Evolutionary conservation across 2,329 filamentous ascomycete genomes (phyloP).

Genomic region (Biscogniauxia mediterranea): DNA sequence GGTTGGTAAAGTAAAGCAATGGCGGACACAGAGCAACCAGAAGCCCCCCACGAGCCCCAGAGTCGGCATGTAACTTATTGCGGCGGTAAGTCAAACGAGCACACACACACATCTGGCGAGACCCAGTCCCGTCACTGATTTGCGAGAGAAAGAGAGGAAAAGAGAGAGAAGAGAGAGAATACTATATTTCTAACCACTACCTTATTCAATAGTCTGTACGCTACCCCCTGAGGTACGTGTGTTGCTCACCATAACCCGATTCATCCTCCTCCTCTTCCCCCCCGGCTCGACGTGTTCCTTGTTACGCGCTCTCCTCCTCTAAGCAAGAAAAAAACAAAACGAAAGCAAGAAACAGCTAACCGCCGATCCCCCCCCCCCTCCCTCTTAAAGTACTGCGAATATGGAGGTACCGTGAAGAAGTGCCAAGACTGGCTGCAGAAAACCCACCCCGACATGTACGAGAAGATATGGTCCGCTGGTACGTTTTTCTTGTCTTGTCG

Average conservation of each 20-base stretch:
- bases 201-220: slow-evolving; percentile 52
- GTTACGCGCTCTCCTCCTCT: slow-evolving; percentile 1
- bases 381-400: slow-evolving; percentile 87
- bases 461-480: slow-evolving; percentile 84
- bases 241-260: not conserved
- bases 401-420: slow-evolving; percentile 93
- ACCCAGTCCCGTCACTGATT: not conserved
- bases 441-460: slow-evolving; percentile 71
- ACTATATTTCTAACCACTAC: slow-evolving; percentile 7
- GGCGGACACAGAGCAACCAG: slow-evolving; percentile 53
- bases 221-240: slow-evolving; percentile 60
- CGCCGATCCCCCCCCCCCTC: too few species aligned
- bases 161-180: not conserved
- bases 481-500: slow-evolving; percentile 24
- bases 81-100: slow-evolving; percentile 47
- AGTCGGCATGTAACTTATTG: slow-evolving; percentile 55
- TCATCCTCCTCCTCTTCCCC: not conserved
- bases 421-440: slow-evolving; percentile 93
- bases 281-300: not conserved
- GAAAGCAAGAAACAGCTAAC: slow-evolving; percentile 5
- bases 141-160: not conserved
- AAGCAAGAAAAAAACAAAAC: not conserved
- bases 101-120: slow-evolving; percentile 6
- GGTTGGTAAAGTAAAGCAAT: slow-evolving; percentile 35
- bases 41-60: slow-evolving; percentile 46